Evolutionary conservation across 768 basidiomycete species (phyloP).

Genomic region (Dictyophora rubrovolvata): DNA sequence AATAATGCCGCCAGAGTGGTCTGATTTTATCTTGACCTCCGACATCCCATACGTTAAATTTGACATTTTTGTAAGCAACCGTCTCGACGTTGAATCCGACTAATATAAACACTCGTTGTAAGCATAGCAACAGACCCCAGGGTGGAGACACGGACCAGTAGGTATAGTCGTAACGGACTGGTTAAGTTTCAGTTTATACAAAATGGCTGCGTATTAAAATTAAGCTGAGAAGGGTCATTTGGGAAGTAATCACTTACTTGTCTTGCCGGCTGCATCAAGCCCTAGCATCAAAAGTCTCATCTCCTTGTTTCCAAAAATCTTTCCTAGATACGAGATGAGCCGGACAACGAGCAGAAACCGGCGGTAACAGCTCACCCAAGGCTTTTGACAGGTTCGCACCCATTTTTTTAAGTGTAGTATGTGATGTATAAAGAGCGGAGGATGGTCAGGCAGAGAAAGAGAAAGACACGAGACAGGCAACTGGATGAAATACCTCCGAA

Average conservation of each 20-base stretch:
- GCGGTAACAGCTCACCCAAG: constrained; percentile 38
- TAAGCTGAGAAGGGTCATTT: not conserved
- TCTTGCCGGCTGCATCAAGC: constrained; percentile 96
- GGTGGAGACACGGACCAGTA: constrained; percentile 48
- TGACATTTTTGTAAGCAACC: constrained; percentile 97
- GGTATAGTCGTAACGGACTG: constrained; percentile 98
- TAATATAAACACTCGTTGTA: constrained; percentile 21
- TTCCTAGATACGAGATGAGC: constrained; percentile 38
- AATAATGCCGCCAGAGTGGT: constrained; percentile 97
- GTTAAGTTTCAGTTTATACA: constrained; percentile 98
- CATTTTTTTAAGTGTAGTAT: constrained; percentile 33
- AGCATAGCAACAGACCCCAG: not conserved
- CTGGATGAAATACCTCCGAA: not conserved
- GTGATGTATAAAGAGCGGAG: constrained; percentile 12
- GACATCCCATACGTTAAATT: constrained; percentile 94
- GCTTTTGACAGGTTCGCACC: constrained; percentile 84
- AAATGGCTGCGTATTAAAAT: constrained; percentile 55
- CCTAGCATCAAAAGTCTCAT: constrained; percentile 97
- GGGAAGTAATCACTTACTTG: constrained; percentile 53
- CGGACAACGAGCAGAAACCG: not conserved
- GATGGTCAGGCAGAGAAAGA: constrained; percentile 8
- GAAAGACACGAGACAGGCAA: not conserved
- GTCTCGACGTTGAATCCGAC: constrained; percentile 99
- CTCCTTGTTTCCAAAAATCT: constrained; percentile 97
- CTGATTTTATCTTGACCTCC: constrained; percentile 99